Percentiles rank a stretch among this genome's conserved stretches.
Evolutionary conservation across 1,139 yeast genomes (phyloP).

Genomic region (Suhomyces yuchorum): DNA sequence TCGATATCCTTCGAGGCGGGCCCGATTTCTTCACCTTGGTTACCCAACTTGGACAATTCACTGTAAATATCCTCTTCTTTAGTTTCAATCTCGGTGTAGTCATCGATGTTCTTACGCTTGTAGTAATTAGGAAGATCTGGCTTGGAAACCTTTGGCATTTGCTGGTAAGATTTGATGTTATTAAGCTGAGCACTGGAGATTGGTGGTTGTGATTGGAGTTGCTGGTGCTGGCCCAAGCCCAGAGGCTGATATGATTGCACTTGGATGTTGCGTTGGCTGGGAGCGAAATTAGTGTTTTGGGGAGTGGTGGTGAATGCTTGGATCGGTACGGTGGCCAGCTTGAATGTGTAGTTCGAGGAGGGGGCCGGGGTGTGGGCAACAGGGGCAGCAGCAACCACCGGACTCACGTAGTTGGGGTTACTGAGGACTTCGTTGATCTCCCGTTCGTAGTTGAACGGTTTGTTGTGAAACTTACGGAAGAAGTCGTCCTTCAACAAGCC

Average conservation of each 20-base stretch:
- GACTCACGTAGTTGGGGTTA: conserved; percentile 19
- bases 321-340: conserved; percentile 13
- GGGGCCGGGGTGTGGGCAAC: conserved; percentile 12
- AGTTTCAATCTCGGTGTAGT: conserved; percentile 10
- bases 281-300: conserved; percentile 1
- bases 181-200: conserved; percentile 5
- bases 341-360: conserved; percentile 15
- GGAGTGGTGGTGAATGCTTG: conserved; percentile 12
- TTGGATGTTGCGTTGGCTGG: conserved; percentile 3
- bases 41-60: conserved; percentile 20
- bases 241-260: conserved; percentile 4
- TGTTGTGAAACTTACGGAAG: conserved; percentile 20
- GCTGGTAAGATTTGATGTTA: conserved; percentile 15
- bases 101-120: conserved; percentile 9
- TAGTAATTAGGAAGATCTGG: conserved; percentile 8
- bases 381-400: conserved; percentile 13
- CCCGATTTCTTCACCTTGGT: conserved; percentile 16
- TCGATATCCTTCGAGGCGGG: conserved; percentile 22
- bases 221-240: not conserved
- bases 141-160: conserved; percentile 7
- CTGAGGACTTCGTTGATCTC: conserved; percentile 20
- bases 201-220: not conserved
- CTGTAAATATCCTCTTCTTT: conserved; percentile 17
- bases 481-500: conserved; percentile 22
- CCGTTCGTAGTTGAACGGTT: conserved; percentile 21